phyloP scores from a whole-genome alignment of 2,329 filamentous ascomycete genomes.

The Alternaria sp. region DNA sequence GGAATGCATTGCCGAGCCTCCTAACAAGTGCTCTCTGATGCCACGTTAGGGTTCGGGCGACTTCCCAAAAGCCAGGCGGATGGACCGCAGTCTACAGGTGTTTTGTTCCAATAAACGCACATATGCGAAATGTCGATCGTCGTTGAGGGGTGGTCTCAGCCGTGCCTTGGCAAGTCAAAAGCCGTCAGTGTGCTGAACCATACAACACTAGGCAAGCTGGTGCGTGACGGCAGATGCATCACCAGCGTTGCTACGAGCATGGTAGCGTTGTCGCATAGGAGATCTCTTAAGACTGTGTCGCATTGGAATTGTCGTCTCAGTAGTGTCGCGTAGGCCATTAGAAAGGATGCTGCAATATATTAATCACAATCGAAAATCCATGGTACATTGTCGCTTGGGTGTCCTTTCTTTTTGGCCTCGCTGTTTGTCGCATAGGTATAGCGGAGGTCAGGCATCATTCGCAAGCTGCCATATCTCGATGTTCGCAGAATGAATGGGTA shows the following conservation, averaged over 20 bases:
- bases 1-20: background rate
- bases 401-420: constrained; percentile 6
- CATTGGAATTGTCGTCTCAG: background rate
- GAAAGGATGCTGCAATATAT: background rate
- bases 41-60: background rate
- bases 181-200: background rate
- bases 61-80: background rate
- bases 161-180: background rate
- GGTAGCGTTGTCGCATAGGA: constrained; percentile 3
- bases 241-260: background rate
- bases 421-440: constrained; percentile 29
- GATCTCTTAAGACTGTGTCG: background rate
- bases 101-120: background rate
- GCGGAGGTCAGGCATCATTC: constrained; percentile 18
- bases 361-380: background rate
- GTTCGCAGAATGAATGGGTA: constrained; percentile 25
- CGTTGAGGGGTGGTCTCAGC: background rate
- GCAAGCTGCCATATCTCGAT: constrained; percentile 2
- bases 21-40: background rate
- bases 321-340: constrained; percentile 6
- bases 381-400: constrained; percentile 7
- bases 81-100: background rate
- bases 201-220: background rate
- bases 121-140: background rate
- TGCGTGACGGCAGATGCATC: background rate